phyloP scores from a whole-genome alignment of 441 rosid genomes.

The Breynia disticha region DNA sequence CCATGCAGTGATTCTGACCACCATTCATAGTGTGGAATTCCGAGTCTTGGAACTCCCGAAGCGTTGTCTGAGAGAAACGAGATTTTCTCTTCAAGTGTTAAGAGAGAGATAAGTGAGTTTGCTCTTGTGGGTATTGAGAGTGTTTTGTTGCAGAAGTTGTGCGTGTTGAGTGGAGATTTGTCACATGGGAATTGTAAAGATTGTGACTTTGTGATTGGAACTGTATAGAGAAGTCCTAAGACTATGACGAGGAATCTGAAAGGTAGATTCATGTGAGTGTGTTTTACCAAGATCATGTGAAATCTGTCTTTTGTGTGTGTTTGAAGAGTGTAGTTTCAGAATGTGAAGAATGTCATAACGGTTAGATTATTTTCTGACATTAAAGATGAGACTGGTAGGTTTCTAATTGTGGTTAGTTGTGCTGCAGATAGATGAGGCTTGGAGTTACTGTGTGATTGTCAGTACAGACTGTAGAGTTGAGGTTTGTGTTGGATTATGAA shows the following conservation, averaged over 20 bases:
- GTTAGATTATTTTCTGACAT: too few relatives aligned
- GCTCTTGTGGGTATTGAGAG: conserved; percentile 48
- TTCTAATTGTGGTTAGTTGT: too few relatives aligned
- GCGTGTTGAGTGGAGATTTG: conserved; percentile 38
- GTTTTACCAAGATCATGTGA: too few relatives aligned
- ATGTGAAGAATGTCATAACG: too few relatives aligned
- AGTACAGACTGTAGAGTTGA: too few relatives aligned
- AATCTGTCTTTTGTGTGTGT: too few relatives aligned
- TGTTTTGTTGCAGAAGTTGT: conserved; percentile 50
- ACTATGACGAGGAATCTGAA: neutral
- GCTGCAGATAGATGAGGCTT: too few relatives aligned
- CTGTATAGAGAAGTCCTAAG: neutral
- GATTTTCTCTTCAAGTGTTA: conserved; percentile 67
- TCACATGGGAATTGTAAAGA: conserved; percentile 47
- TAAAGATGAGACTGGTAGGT: too few relatives aligned
- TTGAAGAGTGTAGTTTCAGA: too few relatives aligned
- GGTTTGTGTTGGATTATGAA: too few relatives aligned
- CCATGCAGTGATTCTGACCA: conserved; percentile 99
- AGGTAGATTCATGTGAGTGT: too few relatives aligned
- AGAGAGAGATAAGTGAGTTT: conserved; percentile 47
- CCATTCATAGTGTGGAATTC: conserved; percentile 80
- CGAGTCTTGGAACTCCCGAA: conserved; percentile 63
- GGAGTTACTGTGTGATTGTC: too few relatives aligned
- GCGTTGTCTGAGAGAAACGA: conserved; percentile 61
- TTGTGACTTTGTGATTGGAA: neutral